Conservation (phyloP, 305 asterid genomes). For the Andrographis paniculata region DNA sequence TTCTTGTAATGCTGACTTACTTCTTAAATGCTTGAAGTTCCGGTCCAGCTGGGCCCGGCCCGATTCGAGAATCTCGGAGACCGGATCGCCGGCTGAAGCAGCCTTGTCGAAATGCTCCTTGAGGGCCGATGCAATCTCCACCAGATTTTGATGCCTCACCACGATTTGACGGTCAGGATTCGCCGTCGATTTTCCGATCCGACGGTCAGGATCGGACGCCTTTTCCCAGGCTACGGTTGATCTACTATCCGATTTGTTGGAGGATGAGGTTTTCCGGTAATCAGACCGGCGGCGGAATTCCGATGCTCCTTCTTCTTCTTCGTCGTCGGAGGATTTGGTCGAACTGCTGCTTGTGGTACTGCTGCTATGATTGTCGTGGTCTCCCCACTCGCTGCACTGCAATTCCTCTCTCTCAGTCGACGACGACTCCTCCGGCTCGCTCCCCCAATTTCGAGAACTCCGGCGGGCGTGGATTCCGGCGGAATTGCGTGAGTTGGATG, state of each 20-base stretch:
- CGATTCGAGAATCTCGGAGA: constrained; percentile 88
- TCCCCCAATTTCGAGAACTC: constrained; percentile 25
- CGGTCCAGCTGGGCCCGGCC: constrained; percentile 89
- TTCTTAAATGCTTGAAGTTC: constrained; percentile 74
- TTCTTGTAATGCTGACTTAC: constrained; percentile 29
- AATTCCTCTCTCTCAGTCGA: constrained; percentile 83
- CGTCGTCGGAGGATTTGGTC: constrained; percentile 22
- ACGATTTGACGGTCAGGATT: constrained; percentile 59
- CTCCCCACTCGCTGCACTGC: constrained; percentile 92
- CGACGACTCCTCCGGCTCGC: constrained; percentile 36
- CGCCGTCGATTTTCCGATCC: constrained; percentile 36
- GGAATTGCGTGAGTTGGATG: constrained; percentile 31
- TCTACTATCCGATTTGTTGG: constrained; percentile 34
- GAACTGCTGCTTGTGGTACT: constrained; percentile 40
- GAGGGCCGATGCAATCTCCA: constrained; percentile 79
- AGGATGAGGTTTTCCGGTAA: constrained; percentile 21
- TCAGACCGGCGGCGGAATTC: constrained; percentile 7
- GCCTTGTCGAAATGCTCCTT: constrained; percentile 85
- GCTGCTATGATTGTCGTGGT: constrained; percentile 58
- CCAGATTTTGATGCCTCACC: constrained; percentile 81
- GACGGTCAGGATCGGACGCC: constrained; percentile 42
- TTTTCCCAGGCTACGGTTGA: constrained; percentile 75
- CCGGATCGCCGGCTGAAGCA: constrained; percentile 83
- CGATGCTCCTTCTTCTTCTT: constrained; percentile 31
- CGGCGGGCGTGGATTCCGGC: constrained; percentile 1